Evolutionary conservation across 257 asterid species (phyloP), one percentile per base, ranked within the genome.

Genomic region (Solanum appendiculatum): DNA sequence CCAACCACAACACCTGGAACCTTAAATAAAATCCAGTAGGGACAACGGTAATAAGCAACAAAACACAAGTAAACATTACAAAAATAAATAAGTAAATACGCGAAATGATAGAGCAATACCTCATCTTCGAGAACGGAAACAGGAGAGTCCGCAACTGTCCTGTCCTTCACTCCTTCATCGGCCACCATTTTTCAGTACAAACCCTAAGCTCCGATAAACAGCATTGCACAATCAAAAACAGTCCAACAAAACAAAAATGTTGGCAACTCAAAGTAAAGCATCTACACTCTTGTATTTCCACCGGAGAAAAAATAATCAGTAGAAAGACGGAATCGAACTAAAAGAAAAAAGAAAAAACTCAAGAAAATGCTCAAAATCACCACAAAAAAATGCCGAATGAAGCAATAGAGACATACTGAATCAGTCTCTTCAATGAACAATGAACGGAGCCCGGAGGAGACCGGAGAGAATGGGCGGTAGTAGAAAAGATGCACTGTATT

Each of bases 61-160:
- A 46, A 44, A 46, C 87, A 69, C 70, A 46, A 85, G 12, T n/a
- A 63, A 48, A 29, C 27, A n/a, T 29, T 70, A 33, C 31, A 56
- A 48, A 70, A 8, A 86, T 5, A 34, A 72, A 13, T 9, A 72
- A 54, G 25, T 0, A 33, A n/a, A 70, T 39, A 63, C 7, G 44
- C 74, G 37, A 39, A 58, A 36, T 13, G 25, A 18, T 8, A 7
- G 12, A 36, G n/a, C 5, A 37, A 36, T 86, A 96, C 99, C 94
- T 97, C 99, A 7, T 97, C 99, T 86, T 93, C 96, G 33, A 97
- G 99, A 44, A 96, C 99, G 87, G 98, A 97, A n/a, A 98, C 95
- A 46, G 99, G 99, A 88, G 99, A 97, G 88, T 96, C 99, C 8
- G 91, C 95, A 6, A 63, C 88, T 16, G 91, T 56, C 69, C 90